Evolutionary conservation across 2,329 filamentous ascomycete species (phyloP).

Genomic region (Colletotrichum godetiae): DNA sequence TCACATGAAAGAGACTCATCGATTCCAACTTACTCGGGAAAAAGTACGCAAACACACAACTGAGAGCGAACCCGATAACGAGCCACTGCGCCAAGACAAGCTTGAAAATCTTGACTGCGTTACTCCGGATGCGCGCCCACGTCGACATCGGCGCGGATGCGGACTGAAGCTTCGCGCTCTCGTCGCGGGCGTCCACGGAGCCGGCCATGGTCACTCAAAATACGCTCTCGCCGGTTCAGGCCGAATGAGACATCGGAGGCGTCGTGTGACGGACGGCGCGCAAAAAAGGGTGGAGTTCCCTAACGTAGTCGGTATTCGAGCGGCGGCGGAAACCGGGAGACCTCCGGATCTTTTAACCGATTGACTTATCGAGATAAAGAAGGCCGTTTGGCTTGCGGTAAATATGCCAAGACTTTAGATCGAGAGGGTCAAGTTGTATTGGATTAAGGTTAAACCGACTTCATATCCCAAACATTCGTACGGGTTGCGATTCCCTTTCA

Average conservation of each 20-base stretch:
- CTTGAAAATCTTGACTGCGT: constrained; percentile 26
- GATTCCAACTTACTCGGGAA: constrained; percentile 52
- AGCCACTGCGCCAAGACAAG: constrained; percentile 71
- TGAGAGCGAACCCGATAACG: constrained; percentile 69
- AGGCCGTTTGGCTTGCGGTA: neutral
- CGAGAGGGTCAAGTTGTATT: neutral
- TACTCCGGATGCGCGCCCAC: neutral
- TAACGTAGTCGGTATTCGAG: neutral
- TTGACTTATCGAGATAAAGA: neutral
- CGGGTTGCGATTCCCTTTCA: no score
- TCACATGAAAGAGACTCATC: no score
- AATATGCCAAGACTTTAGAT: neutral
- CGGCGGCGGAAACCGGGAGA: no score
- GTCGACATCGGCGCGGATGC: neutral
- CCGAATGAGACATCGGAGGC: neutral
- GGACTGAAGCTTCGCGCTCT: neutral
- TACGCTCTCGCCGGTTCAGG: neutral
- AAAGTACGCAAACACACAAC: constrained; percentile 58
- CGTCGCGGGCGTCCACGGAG: neutral
- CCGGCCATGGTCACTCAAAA: constrained; percentile 15
- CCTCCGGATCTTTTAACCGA: neutral
- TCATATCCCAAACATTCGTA: neutral
- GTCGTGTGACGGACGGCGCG: neutral
- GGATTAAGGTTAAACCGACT: neutral
- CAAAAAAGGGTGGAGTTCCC: neutral